Percentiles rank a stretch among this genome's conserved stretches.
Conservation (phyloP, 345 rosid genomes). For the Eucalyptus cloeziana region DNA sequence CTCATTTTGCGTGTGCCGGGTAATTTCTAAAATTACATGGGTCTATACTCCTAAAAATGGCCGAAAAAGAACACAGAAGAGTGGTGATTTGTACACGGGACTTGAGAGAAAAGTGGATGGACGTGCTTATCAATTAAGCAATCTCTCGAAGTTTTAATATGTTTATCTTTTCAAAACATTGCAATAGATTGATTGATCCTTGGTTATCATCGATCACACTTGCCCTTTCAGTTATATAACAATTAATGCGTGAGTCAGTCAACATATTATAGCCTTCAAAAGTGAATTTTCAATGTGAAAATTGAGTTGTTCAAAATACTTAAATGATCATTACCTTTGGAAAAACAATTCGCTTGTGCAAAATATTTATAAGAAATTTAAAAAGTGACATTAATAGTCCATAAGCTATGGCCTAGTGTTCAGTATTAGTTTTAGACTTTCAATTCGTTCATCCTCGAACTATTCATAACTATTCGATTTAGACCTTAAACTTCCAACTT, state of each 20-base stretch:
- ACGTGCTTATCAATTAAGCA: background rate
- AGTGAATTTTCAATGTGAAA: background rate
- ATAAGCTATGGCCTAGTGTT: background rate
- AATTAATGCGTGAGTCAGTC: background rate
- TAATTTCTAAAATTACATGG: background rate
- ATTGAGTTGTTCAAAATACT: background rate
- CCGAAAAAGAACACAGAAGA: background rate
- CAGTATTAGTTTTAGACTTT: background rate
- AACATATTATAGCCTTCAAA: fast-evolving
- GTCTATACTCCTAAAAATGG: background rate
- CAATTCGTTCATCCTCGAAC: background rate
- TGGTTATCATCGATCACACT: background rate
- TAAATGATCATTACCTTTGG: background rate
- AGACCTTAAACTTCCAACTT: no score
- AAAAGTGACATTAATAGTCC: fast-evolving
- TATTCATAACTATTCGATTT: fast-evolving
- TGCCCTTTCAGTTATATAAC: background rate
- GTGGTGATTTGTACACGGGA: background rate
- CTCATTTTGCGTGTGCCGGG: background rate
- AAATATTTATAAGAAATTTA: background rate
- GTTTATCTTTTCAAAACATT: background rate
- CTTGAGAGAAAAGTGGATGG: background rate
- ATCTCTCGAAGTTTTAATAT: background rate
- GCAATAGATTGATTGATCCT: background rate
- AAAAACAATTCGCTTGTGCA: background rate